Conservation (phyloP, 768 basidiomycete species). For the Galerina marginata region DNA sequence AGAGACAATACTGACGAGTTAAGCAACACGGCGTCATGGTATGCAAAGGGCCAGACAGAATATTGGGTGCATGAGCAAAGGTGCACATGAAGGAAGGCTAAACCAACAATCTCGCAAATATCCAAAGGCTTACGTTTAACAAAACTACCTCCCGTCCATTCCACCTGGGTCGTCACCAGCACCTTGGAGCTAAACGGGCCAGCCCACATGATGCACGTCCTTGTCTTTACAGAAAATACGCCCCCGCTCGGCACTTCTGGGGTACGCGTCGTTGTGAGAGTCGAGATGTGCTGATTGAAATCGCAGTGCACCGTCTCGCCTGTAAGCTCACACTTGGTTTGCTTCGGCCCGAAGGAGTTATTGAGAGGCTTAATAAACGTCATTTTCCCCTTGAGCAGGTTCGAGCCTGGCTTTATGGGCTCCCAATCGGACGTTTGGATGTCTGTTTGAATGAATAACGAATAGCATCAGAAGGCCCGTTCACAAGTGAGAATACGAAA, state of each 20-base stretch:
- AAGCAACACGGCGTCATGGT: no score
- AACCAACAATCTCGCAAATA: not conserved
- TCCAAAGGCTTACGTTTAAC: slow-evolving; percentile 71
- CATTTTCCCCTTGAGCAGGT: slow-evolving; percentile 85
- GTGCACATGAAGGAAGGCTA: not conserved
- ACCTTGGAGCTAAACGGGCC: slow-evolving; percentile 77
- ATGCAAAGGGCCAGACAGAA: not conserved
- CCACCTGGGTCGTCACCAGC: slow-evolving; percentile 88
- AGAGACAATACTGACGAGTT: no score
- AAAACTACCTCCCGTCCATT: slow-evolving; percentile 97
- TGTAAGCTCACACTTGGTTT: slow-evolving; percentile 93
- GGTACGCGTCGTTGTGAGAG: slow-evolving; percentile 89
- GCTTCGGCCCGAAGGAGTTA: slow-evolving; percentile 88
- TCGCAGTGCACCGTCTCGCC: slow-evolving; percentile 85
- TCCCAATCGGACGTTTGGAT: slow-evolving; percentile 96
- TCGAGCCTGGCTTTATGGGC: slow-evolving; percentile 63
- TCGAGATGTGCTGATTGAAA: slow-evolving; percentile 82
- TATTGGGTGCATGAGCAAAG: not conserved
- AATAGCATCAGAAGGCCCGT: not conserved
- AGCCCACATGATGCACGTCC: slow-evolving; percentile 96
- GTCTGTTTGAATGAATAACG: slow-evolving; percentile 50
- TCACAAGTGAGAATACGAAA: not conserved
- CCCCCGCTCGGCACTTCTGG: slow-evolving; percentile 96
- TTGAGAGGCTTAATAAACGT: slow-evolving; percentile 95
- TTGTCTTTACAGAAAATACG: slow-evolving; percentile 92